A percentile compares a stretch with the other conserved stretches of the same genome.
Conservation (phyloP, 1,284 basidiomycete genomes). For the Entoloma clypeatum region DNA sequence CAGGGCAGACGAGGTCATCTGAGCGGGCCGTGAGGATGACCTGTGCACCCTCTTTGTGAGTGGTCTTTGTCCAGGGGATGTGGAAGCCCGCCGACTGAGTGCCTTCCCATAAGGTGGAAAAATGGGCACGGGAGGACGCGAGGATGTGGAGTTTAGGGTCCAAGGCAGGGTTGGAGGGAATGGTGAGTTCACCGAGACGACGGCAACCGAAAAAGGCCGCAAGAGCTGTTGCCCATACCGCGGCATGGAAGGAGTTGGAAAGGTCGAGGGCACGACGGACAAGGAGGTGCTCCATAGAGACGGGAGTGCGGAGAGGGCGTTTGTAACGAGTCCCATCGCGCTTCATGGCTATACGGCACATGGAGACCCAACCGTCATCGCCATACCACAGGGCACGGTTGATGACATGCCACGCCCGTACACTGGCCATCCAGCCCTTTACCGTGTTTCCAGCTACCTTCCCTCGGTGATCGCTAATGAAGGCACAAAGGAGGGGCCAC, state of each 20-base stretch:
- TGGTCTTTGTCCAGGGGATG: conserved; percentile 1
- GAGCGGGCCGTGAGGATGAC: conserved; percentile 21
- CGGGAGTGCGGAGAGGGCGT: too few species aligned
- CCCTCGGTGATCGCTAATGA: conserved; percentile 13
- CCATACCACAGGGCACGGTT: conserved; percentile 14
- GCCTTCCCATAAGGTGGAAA: too few species aligned
- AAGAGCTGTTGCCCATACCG: background rate
- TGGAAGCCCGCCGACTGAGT: too few species aligned
- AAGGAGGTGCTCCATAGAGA: too few species aligned
- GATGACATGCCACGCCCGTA: conserved; percentile 11
- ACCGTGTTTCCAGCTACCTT: conserved; percentile 6
- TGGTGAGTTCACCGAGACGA: background rate
- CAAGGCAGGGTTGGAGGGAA: too few species aligned
- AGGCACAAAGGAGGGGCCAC: conserved; percentile 10
- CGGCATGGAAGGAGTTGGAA: conserved; percentile 2
- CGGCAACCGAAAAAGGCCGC: background rate
- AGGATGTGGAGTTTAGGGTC: too few species aligned
- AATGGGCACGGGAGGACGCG: too few species aligned
- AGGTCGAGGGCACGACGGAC: too few species aligned
- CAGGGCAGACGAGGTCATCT: conserved; percentile 22
- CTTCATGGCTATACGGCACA: too few species aligned
- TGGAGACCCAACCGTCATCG: too few species aligned
- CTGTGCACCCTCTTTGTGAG: conserved; percentile 18
- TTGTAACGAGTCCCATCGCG: too few species aligned
- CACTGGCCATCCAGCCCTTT: conserved; percentile 12